Evolutionary conservation across 768 basidiomycete genomes (phyloP), one percentile per base, ranked within the genome.

Genomic region (Imleria badia): DNA sequence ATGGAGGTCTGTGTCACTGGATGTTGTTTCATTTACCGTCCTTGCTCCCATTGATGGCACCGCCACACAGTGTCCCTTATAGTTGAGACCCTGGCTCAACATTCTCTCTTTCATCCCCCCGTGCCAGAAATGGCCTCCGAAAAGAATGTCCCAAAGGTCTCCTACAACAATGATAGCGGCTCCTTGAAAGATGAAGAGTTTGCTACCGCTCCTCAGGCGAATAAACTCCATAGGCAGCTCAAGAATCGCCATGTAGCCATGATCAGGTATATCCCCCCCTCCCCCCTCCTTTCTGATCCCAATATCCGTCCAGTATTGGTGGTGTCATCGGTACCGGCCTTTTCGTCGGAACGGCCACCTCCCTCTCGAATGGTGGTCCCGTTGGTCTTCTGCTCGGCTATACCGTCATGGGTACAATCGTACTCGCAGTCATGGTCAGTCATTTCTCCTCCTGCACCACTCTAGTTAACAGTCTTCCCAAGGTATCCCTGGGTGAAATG

Each of bases 191-290:
- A 71, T 14, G 54, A 65, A 20, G 69, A 72, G 39, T 56, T 51
- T 3, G 31, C 51, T 5, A 2, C 52, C 13, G 11, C 48, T 9
- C 0, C 2, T n/a, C 43, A 14, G 3, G 48, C 46, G 5, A 51
- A 44, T 0, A 57, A 29, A 41, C 81, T 86, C 38, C 72, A 78
- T 12, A 78, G 85, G 45, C 85, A 87, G 68, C 73, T 87, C 59
- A 87, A 87, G 68, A 89, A 88, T 63, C 77, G 89, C 15, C 90
- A 91, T 66, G 78, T 91, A 55, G 86, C 89, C 46, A 89, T 91
- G 88, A 90, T 91, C 60, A 89, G 87, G 86, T 77, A 48, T 45
- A 71, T 58, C 9, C 12, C 14, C 6, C 35, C 22, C 29, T 8
- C 33, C 4, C 5, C 36, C 26, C 7, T 5, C 12, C 26, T 5